Conservation (phyloP, 2,329 filamentous ascomycete species). For the Xylaria sp. region DNA sequence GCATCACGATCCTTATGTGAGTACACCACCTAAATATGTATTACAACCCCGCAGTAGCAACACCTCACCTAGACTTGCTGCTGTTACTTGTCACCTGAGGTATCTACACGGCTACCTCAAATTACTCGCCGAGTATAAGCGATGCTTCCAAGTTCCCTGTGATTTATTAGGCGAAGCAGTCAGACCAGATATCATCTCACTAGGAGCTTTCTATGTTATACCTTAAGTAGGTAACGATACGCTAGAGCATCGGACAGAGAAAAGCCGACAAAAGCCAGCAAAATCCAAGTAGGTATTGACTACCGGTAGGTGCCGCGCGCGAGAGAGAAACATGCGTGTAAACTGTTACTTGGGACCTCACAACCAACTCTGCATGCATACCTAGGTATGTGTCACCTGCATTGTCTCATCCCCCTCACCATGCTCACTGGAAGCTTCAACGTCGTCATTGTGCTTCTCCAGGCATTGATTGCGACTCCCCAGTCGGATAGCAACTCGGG, state of each 20-base stretch:
- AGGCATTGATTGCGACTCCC: slow-evolving; percentile 1
- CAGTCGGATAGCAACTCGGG: not conserved
- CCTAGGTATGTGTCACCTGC: slow-evolving; percentile 23
- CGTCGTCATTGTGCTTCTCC: slow-evolving; percentile 39
- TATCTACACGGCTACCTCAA: not conserved
- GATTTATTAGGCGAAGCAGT: too few species aligned
- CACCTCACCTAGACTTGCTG: not conserved
- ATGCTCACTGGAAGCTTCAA: slow-evolving; percentile 26
- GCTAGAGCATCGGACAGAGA: not conserved
- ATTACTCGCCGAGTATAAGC: too few species aligned
- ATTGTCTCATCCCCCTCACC: not conserved
- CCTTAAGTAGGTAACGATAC: too few species aligned
- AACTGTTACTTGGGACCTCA: not conserved
- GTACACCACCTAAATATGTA: not conserved
- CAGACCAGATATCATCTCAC: too few species aligned
- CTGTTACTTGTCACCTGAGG: too few species aligned
- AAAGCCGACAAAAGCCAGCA: not conserved
- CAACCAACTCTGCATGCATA: slow-evolving; percentile 8
- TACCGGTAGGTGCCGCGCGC: too few species aligned
- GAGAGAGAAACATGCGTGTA: too few species aligned
- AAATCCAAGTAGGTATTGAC: too few species aligned
- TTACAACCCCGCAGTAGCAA: not conserved
- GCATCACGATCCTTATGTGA: too few species aligned
- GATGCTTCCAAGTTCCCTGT: too few species aligned
- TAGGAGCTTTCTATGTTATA: too few species aligned